Base-by-base conservation (phyloP, 2,329 filamentous ascomycete genomes). In the Zarea fungicola region DNA sequence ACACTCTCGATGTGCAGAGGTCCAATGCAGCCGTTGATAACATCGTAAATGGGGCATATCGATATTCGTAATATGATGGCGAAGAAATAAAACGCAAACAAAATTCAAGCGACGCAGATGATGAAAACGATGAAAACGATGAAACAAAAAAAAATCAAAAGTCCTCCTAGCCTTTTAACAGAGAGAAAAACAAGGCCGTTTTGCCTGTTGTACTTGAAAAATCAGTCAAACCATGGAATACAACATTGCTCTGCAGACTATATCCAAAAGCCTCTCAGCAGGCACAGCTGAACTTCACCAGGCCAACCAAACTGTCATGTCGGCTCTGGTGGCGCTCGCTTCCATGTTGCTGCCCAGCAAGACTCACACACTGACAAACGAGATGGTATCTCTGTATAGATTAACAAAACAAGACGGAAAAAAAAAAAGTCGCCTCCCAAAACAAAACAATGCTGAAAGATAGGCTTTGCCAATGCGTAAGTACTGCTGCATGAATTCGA, bases 21-120 rank as follows among this genome's bases (percentile, higher is more conserved):
- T 26, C 16, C 16, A 44, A 35, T 44, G 42, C 42, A 34, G 21
- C 25, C 16, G 18, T 43, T 25, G 18, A 37, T 22, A 28, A 25
- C n/a, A 23, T 49, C 39, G 41, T 49, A 16, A 48, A 49, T 25
- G 46, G 46, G 43, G 25, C 37, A 42, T 49, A 31, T 43, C 21
- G 14, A 49, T 48, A 42, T 48, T 51, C 43, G 42, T 47, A 32
- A 40, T 48, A 25, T 40, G 23, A 41, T 9, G n/a, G n/a, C 13
- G 39, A 25, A 35, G 42, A 21, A 28, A 22, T 32, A 35, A 46
- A 39, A 29, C 23, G 43, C 42, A 37, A 19, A 47, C 26, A 43
- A 31, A 34, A 44, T 39, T 19, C 40, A 28, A 19, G n/a, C 31
- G 32, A 19, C 14, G 29, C 31, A 48, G 22, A 26, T 36, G 25